Evolutionary conservation across 164 flowering plant genomes (phyloP), one percentile per base, ranked within the genome.

Genomic region (Stephania japonica): DNA sequence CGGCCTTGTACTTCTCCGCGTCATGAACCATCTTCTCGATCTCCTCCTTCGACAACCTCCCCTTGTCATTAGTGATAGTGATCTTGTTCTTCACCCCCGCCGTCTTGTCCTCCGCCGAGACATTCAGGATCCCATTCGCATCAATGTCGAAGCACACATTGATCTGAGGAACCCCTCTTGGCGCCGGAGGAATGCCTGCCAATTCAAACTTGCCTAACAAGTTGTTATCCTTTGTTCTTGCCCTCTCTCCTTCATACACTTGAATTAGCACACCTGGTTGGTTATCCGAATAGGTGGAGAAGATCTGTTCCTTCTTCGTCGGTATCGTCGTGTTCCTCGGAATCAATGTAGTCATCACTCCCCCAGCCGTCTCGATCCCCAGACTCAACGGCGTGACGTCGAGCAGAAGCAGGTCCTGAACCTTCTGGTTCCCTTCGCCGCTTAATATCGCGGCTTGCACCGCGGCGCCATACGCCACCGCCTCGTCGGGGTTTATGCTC

Each of bases 291-390:
- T 78, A 75, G 5, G 81, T 78, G 6, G 83, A 78, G 71, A 81
- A 81, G 6, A 73, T 42, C 73, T 78, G 77, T 42, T 79, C 79
- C 26, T 78, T 76, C 75, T 79, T 78, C 21, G 81, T 71, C 18
- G 80, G 78, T 11, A 78, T 75, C 0, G 81, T 76, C 0, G 81
- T 79, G 72, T 79, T 79, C 25, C 79, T 73, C 4, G 79, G 74
- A 26, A 79, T 73, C 71, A 76, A 23, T 0, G 27, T 43, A 3
- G 70, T 79, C 79, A 74, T 77, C 5, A 79, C 79, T 6, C 82
- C 82, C 19, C 84, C 84, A 3, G 82, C 82, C 6, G 82, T 79
- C 53, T 77, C 80, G 1, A 80, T 42, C 4, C 82, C 82, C 0
- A 82, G 72, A 61, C 77, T 72, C 18, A 82, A 65, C 0, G 84